Conservation (phyloP, 768 basidiomycete species). For the Leccinellum luteum region DNA sequence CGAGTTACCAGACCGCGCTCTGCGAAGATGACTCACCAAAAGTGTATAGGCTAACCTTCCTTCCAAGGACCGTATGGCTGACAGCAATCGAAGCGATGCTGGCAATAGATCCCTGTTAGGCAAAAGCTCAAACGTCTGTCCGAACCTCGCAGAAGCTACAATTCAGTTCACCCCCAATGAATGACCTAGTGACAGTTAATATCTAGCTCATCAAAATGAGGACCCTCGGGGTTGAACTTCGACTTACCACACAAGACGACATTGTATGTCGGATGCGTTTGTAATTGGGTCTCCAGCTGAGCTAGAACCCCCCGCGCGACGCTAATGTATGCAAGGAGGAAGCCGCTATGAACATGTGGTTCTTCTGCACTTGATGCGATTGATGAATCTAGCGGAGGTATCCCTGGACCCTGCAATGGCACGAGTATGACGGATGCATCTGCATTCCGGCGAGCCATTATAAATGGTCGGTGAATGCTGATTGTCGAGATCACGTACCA, state of each 20-base stretch:
- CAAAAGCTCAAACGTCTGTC: constrained; percentile 4
- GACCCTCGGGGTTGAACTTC: neutral
- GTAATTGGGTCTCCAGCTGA: constrained; percentile 30
- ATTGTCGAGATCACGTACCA: constrained; percentile 2
- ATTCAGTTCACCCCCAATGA: constrained; percentile 35
- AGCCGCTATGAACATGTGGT: constrained; percentile 36
- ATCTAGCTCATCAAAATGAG: neutral
- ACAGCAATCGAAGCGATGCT: constrained; percentile 37
- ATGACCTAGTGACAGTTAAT: constrained; percentile 31
- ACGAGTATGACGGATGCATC: constrained; percentile 22
- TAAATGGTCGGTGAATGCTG: neutral
- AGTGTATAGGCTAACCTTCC: constrained; percentile 37
- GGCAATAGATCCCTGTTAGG: constrained; percentile 36
- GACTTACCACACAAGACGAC: constrained; percentile 33
- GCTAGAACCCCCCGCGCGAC: constrained; percentile 31
- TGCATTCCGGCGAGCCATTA: neutral
- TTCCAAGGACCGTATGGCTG: constrained; percentile 28
- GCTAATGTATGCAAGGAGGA: constrained; percentile 35
- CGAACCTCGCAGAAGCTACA: neutral
- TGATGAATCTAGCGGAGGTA: constrained; percentile 16
- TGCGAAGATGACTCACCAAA: constrained; percentile 35
- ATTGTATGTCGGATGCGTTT: constrained; percentile 32
- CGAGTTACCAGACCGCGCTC: neutral
- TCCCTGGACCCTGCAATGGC: constrained; percentile 23
- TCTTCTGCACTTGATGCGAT: neutral